Conservation (phyloP, 768 basidiomycete genomes). For the Podaxis pistillaris region DNA sequence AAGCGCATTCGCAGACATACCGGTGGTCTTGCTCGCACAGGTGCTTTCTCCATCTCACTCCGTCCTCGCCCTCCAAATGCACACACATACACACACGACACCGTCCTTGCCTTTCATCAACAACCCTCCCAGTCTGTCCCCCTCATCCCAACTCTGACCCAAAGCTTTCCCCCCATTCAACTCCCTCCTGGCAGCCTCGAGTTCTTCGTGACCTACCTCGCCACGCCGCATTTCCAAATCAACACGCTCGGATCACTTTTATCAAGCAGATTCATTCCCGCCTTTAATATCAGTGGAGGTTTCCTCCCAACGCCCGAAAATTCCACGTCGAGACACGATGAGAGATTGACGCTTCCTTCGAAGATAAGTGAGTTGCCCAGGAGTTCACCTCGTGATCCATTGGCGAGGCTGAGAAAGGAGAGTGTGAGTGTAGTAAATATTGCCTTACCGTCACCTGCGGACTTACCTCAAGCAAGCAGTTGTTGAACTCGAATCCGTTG, state of each 20-base stretch:
- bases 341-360: slow-evolving; percentile 36
- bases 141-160: slow-evolving; percentile 48
- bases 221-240: slow-evolving; percentile 65
- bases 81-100: slow-evolving; percentile 15
- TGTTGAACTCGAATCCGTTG: slow-evolving; percentile 37
- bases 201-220: slow-evolving; percentile 63
- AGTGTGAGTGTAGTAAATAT: slow-evolving; percentile 10
- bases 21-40: slow-evolving; percentile 31
- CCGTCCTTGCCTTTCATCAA: slow-evolving; percentile 32
- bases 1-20: slow-evolving; percentile 52
- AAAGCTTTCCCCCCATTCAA: slow-evolving; percentile 64
- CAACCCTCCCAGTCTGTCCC: slow-evolving; percentile 15
- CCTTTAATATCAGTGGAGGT: slow-evolving; percentile 40
- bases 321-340: slow-evolving; percentile 33
- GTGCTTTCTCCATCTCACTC: slow-evolving; percentile 38
- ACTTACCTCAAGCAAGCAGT: slow-evolving; percentile 44
- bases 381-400: slow-evolving; percentile 15
- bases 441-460: slow-evolving; percentile 12
- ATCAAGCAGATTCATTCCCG: slow-evolving; percentile 70
- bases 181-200: slow-evolving; percentile 66
- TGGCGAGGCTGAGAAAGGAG: slow-evolving; percentile 11
- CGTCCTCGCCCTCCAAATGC: slow-evolving; percentile 20
- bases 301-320: slow-evolving; percentile 74
- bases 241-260: slow-evolving; percentile 77
- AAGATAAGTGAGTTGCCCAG: slow-evolving; percentile 26